Base-by-base conservation (phyloP, 768 basidiomycete genomes). In the Podaxis rugospora region DNA sequence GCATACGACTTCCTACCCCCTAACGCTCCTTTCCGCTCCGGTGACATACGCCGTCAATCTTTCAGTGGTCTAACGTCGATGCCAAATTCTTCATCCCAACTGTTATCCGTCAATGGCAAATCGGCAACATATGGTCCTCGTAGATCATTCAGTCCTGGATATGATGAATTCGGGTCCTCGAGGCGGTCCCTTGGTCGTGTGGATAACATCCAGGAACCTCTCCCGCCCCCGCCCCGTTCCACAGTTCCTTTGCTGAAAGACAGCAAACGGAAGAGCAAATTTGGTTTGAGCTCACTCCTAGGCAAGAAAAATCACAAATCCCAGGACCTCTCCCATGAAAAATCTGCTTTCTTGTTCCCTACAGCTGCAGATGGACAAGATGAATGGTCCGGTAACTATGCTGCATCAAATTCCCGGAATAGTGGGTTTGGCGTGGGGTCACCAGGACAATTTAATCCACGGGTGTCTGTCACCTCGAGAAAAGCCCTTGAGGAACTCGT, bases 401-500 rank as follows among this genome's bases (percentile, higher is more conserved):
- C 79, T 54, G 76, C 77, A 28, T 80, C 83, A 6, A 75, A 76
- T 18, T 82, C 83, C 36, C 75, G 83, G 25, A 78, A 85, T 64
- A 83, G 82, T 67, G 78, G 75, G 6, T 68, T 80, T 36, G 78
- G 78, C 59, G 70, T 71, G 55, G 69, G 72, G n/a, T 68, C 68
- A 16, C 59, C 72, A 39, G 75, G 72, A 28, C 55, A 57, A 35
- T 75, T 84, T 51, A 70, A 69, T 60, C 53, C 66, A 32, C 79
- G 88, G 55, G 78, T 86, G 78, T 89, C 88, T 44, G 76, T 85
- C 18, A 79, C 80, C 9, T 86, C 88, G 16, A 82, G 87, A 59
- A 92, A 86, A 76, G 85, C 85, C 51, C 78, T 92, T 57, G 89
- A 90, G 66, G 85, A 88, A 66, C 79, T 91, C 21, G 90, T 94